Evolutionary conservation across 371 early-diverging fungal species (phyloP), one percentile per base, ranked within the genome.

Genomic region (Chytridium lagenaria): DNA sequence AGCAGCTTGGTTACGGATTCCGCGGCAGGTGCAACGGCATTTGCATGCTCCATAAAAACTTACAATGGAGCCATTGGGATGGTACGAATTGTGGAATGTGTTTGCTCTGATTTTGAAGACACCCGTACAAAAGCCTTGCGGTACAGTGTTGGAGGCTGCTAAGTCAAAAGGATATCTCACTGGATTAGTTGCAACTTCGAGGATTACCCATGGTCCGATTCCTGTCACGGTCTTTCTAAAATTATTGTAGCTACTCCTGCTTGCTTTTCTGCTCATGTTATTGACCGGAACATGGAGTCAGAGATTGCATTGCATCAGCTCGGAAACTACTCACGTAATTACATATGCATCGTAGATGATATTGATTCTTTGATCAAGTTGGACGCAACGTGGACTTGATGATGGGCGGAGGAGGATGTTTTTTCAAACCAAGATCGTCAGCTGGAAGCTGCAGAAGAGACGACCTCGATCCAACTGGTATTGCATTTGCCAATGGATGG

Each of bases 11-110:
- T 98, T 3, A 96, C 98, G 0, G 98, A 98, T 82, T 94, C 95
- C 49, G 98, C 97, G 22, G 96, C 98, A 22, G 98, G 96, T 1
- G 98, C 97, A 2, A 96, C 97, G 0, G 96, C 96, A 0, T 96
- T 93, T 83, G 81, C 94, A 0, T 95, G 95, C 77, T 92, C 83
- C 7, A 50, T 87, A 23, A 95, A 96, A 83, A 87, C 94, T 0
- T 95, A 93, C 83, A 96, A 96, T 77, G 93, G 91, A 15, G 98
- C 96, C 19, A 92, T 96, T 34, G 83, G 77, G 12, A 84, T 84
- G 44, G 79, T 82, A 52, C 26, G 78, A 69, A 39, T 67, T 57
- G 49, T 37, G 44, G n/a, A 10, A 7, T 19, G 66, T 44, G 5
- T 38, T 44, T 66, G 15, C 5, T 40, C 10, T 40, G 12, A 30